A percentile compares a stretch with the other conserved stretches of the same genome.
phyloP scores from a whole-genome alignment of 345 rosid species.

The Melaleuca quinquenervia region DNA sequence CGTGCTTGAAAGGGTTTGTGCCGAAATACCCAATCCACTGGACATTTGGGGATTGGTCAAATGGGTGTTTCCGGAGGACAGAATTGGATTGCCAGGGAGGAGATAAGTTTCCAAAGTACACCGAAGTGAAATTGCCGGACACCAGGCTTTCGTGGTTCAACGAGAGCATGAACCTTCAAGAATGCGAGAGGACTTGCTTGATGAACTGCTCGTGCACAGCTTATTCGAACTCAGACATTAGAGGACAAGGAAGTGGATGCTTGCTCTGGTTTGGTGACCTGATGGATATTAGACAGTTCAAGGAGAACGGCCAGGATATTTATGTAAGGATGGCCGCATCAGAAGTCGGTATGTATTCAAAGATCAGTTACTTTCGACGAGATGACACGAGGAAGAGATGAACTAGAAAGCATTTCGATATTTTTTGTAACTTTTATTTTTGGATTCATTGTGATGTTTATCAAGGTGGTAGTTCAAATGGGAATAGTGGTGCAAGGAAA shows the following conservation, averaged over 20 bases:
- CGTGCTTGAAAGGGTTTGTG: constrained; percentile 7
- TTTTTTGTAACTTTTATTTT: not conserved
- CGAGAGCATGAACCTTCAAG: constrained; percentile 12
- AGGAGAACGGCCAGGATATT: constrained; percentile 16
- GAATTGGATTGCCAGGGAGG: constrained; percentile 6
- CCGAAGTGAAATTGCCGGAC: constrained; percentile 12
- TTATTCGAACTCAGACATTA: constrained; percentile 9
- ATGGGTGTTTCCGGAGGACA: constrained; percentile 13
- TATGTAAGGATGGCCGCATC: constrained; percentile 18
- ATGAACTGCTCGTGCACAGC: constrained; percentile 28
- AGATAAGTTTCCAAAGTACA: constrained; percentile 5
- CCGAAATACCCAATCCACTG: not conserved
- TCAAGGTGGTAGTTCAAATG: not conserved
- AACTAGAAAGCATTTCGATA: not conserved
- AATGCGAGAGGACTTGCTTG: constrained; percentile 16
- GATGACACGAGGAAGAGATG: not conserved
- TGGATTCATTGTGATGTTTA: not conserved
- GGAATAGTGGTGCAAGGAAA: not conserved
- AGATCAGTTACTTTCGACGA: not conserved
- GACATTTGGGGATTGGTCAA: constrained; percentile 9
- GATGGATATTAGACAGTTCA: constrained; percentile 11
- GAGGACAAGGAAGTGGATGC: constrained; percentile 20
- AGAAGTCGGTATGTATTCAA: constrained; percentile 10
- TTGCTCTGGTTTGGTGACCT: constrained; percentile 23
- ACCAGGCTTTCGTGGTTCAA: constrained; percentile 9